Conservation (phyloP, 2,329 filamentous ascomycete genomes). For the Ophiostoma ulmi region DNA sequence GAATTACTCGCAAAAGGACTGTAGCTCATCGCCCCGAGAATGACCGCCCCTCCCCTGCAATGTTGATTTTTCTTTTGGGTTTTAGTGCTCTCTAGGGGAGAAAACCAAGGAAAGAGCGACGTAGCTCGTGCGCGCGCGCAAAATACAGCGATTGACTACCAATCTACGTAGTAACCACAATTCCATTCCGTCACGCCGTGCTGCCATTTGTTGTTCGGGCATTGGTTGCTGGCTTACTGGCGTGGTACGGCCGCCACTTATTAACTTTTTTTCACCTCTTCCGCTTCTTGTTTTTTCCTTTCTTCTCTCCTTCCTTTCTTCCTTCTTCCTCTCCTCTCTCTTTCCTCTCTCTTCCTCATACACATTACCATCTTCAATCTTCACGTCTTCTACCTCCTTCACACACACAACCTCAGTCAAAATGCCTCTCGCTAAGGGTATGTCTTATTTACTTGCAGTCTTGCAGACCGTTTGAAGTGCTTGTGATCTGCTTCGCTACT, state of each 20-base stretch:
- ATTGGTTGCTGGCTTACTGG: not conserved
- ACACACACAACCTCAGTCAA: slow-evolving; percentile 33
- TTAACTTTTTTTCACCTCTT: not conserved
- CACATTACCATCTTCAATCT: slow-evolving; percentile 25
- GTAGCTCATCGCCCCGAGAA: slow-evolving; percentile 16
- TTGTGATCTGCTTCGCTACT: not conserved
- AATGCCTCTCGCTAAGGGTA: slow-evolving; percentile 44
- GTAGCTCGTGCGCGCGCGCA: not conserved
- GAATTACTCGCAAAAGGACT: not conserved
- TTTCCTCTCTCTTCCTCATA: slow-evolving; percentile 10
- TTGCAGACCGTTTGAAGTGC: not conserved
- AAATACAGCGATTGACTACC: not conserved
- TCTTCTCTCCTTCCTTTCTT: not conserved
- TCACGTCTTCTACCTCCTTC: slow-evolving; percentile 25
- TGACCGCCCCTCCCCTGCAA: slow-evolving; percentile 11
- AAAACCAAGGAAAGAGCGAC: not conserved
- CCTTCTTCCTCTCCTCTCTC: not conserved
- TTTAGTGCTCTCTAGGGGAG: not conserved
- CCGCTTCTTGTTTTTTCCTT: slow-evolving; percentile 13
- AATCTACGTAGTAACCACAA: not conserved
- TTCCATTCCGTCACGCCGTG: slow-evolving; percentile 6
- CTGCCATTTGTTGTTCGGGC: slow-evolving; percentile 16
- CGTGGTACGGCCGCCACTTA: not conserved
- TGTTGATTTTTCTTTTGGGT: not conserved
- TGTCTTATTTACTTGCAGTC: slow-evolving; percentile 29